Base-by-base conservation (phyloP, 208 protist genomes). In the Leishmania gerbilli region DNA sequence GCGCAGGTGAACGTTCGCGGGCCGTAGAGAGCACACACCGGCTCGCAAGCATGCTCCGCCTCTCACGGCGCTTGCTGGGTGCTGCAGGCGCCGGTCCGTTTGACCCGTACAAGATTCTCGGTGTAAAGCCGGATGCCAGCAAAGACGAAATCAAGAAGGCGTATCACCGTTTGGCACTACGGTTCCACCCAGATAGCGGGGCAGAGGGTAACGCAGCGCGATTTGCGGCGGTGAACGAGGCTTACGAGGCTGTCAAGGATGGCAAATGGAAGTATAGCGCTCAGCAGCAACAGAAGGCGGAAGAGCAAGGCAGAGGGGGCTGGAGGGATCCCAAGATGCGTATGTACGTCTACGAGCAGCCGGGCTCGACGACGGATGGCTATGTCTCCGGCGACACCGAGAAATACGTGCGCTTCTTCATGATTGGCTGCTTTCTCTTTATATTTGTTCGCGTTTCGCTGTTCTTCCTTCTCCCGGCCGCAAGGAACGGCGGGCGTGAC, bases 41-140 rank as follows among this genome's bases (percentile, higher is more conserved):
- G 31, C 9, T 65, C 71, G 27, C 47, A 72, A n/a, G 15, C 24
- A 88, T 90, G 87, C 78, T 91, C 27, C 81, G 88, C 49, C 71
- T 82, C 27, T 83, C 85, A 47, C 80, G 81, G 27, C 49, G 58
- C 9, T 6, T 88, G 40, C 74, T 92, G 47, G 84, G 21, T n/a
- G 80, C 80, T 24, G 92, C 86, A 11, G 86, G 85, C 19, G 76
- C 74, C 24, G 93, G 93, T 11, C 93, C 93, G 2, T 96, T 96
- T 74, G 89, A 96, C 79, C 93, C 93, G 1, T 95, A 95, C 84
- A 92, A 94, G 74, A 96, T 96, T 77, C 87, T 96, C 31, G 93
- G 93, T 27, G 83, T 96, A 19, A 72, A 74, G 5, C 87, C 84
- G 2, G 82, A 79, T 6, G 93, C 93, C 1, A 86, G 77, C n/a